Base-by-base conservation (phyloP, 768 basidiomycete species). In the Dioszegia aurantiaca region DNA sequence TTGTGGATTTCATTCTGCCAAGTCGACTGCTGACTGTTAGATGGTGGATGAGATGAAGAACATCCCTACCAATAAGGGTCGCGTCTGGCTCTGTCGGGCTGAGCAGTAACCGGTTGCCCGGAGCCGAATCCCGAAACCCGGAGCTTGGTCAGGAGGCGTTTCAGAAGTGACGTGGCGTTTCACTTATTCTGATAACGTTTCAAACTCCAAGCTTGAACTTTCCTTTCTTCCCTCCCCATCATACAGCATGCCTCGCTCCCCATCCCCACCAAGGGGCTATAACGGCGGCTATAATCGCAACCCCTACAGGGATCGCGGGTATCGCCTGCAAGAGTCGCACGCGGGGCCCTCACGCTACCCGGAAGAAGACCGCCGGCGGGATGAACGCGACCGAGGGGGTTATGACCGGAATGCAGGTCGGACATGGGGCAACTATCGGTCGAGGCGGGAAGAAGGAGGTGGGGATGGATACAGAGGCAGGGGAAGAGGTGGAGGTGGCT, bases 1-100 rank as follows among this genome's bases (percentile, higher is more conserved):
- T 10, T 6, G 67, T 56, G 10, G 63, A 41, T 16, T 59, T 44
- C 70, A 72, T 72, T 36, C 21, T 58, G 4, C 4, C 11, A 12
- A 24, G 26, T 14, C 14, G 44, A 46, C 12, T 4, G 44, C n/a
- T 12, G 30, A 12, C 27, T 28, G 33, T 33, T 33, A 14, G 6
- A 33, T 6, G 33, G 33, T 14, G 24, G 44, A 4, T 26, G 27
- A 8, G 44, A n/a, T n/a, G n/a, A n/a, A n/a, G n/a, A n/a, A n/a
- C n/a, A n/a, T n/a, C n/a, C n/a, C n/a, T n/a, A n/a, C n/a, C n/a
- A 37, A 17, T 9, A 42, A 8, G 5, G 41, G 41, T 44, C 43
- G 43, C 19, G 19, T 12, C 43, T 17, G 21, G n/a, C n/a, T n/a
- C 40, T 17, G 40, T 5, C 17, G 17, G 26, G 26, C 43, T 26